Evolutionary conservation across 345 rosid species (phyloP), one percentile per base, ranked within the genome.

Genomic region (Aquilaria sinensis): DNA sequence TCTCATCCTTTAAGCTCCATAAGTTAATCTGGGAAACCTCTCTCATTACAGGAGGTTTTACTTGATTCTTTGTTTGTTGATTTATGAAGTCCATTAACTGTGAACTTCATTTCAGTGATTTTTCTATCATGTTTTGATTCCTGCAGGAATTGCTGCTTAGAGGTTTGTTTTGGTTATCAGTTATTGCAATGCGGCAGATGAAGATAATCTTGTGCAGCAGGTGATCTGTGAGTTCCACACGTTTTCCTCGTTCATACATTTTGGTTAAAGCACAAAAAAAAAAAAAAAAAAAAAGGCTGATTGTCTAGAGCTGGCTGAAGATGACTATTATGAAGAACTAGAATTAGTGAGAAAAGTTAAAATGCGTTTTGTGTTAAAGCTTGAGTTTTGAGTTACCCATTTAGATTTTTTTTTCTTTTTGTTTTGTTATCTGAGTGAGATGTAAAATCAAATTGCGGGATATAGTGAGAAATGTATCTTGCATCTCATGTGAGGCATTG

Each of bases 401-500:
- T 65, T 73, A 66, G 75, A 71, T 57, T 74, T 71, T 66, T 60
- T 23, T 37, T 37, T 9, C 43, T 4, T 37, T 37, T 37, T 45
- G 60, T 64, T 74, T 67, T 57, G 77, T 66, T 67, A 64, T 66
- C 73, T 68, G 87, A 81, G 88, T 83, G 90, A 83, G 79, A 79
- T 87, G 90, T 84, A 83, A 82, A 79, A 85, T 82, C 85, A 68
- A 85, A 74, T 78, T 78, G 80, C 81, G 85, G 81, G 68, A 60
- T 80, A 78, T 73, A 78, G 79, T 72, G 69, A 76, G 77, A 79
- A 81, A 75, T 80, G 87, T 80, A 79, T 84, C 83, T 78, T 67
- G 88, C 88, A 85, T 84, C 90, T 83, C 81, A 59, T 74, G 85
- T 67, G 89, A 90, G 90, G 83, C 80, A 60, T 76, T 75, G 71